These are phyloP conservation scores for Helminthosporium solani DNA, from an alignment of 2,329 filamentous ascomycete species.

Conservation along the genomic window DNA sequence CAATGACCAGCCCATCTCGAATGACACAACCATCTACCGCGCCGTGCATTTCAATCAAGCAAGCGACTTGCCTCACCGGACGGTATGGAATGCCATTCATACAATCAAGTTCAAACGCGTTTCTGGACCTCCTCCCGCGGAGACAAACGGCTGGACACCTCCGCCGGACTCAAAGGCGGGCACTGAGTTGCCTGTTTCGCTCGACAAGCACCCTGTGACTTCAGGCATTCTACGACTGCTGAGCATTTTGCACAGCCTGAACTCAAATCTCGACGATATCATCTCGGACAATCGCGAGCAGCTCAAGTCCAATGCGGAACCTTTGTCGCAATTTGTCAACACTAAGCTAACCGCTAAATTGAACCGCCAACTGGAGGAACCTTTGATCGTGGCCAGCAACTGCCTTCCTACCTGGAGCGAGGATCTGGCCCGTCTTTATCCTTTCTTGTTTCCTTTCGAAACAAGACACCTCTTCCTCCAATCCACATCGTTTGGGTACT, in stretches of 20 bases:
- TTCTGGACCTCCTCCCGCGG: conserved; percentile 74
- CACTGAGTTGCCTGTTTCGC: conserved; percentile 70
- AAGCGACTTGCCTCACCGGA: conserved; percentile 69
- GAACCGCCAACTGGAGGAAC: conserved; percentile 94
- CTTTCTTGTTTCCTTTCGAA: conserved; percentile 97
- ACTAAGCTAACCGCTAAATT: conserved; percentile 97
- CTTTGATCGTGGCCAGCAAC: conserved; percentile 93
- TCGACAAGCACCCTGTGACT: conserved; percentile 80
- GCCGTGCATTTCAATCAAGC: conserved; percentile 75
- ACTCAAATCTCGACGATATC: conserved; percentile 90
- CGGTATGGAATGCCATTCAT: conserved; percentile 87
- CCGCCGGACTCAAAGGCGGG: conserved; percentile 54
- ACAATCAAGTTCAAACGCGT: conserved; percentile 90
- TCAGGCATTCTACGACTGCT: conserved; percentile 84
- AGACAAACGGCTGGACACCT: conserved; percentile 63
- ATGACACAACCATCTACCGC: conserved; percentile 93
- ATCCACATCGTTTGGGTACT: conserved; percentile 97
- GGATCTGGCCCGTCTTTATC: conserved; percentile 87
- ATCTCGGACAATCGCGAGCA: conserved; percentile 73
- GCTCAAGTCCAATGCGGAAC: conserved; percentile 73
- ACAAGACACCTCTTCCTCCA: conserved; percentile 95
- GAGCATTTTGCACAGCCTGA: conserved; percentile 87
- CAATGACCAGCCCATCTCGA: conserved; percentile 77
- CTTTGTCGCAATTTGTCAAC: conserved; percentile 92
- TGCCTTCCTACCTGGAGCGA: conserved; percentile 96